Conservation (phyloP, 345 rosid genomes). For the Limnanthes douglasii region DNA sequence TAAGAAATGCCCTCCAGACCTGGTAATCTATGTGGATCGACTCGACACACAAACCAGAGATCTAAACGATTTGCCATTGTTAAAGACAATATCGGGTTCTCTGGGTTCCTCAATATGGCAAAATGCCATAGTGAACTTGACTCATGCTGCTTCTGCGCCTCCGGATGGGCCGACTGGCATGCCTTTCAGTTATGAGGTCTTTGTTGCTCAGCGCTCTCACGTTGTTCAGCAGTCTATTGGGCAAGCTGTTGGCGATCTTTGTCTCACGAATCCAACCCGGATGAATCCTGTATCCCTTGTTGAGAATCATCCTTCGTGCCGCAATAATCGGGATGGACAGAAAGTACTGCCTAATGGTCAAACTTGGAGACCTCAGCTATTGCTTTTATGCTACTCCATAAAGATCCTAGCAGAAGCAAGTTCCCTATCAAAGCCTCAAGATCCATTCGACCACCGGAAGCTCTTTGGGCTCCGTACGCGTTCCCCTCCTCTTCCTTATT, state of each 20-base stretch:
- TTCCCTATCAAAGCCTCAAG: slow-evolving; percentile 64
- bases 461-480: slow-evolving; percentile 82
- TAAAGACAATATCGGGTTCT: slow-evolving; percentile 44
- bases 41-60: slow-evolving; percentile 76
- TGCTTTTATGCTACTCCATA: slow-evolving; percentile 66
- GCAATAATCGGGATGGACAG: slow-evolving; percentile 72
- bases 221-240: slow-evolving; percentile 89
- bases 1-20: slow-evolving; percentile 65
- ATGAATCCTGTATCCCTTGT: slow-evolving; percentile 88
- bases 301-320: slow-evolving; percentile 81
- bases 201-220: slow-evolving; percentile 85
- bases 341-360: slow-evolving; percentile 93
- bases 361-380: slow-evolving; percentile 74
- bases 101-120: slow-evolving; percentile 85
- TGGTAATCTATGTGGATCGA: slow-evolving; percentile 81
- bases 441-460: slow-evolving; percentile 60
- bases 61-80: slow-evolving; percentile 69
- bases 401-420: slow-evolving; percentile 79
- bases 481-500: slow-evolving; percentile 86
- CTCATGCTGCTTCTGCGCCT: slow-evolving; percentile 95
- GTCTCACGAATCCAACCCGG: slow-evolving; percentile 79
- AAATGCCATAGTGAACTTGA: slow-evolving; percentile 71
- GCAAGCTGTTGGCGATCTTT: slow-evolving; percentile 82
- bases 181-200: slow-evolving; percentile 78
- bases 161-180: slow-evolving; percentile 92